Evolutionary conservation across 2,329 filamentous ascomycete genomes (phyloP).

Genomic region (Ophiostoma tasmaniense): DNA sequence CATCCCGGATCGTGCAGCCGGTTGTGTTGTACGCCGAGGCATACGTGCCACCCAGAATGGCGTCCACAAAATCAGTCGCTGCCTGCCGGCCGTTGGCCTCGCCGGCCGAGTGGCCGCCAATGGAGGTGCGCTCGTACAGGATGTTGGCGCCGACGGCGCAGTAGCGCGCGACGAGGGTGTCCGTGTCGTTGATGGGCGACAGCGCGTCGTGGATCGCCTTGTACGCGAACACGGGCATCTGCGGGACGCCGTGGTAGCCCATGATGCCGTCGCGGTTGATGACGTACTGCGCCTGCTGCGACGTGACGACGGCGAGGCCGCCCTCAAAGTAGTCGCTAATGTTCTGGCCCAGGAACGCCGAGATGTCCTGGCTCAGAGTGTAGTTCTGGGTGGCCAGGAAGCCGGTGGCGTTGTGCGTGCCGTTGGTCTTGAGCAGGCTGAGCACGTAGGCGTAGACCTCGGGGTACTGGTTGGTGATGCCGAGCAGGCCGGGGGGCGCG

Average conservation of each 20-base stretch:
- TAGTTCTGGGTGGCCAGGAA: slow-evolving; percentile 27
- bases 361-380: slow-evolving; percentile 26
- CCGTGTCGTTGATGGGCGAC: slow-evolving; percentile 33
- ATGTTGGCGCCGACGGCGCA: slow-evolving; percentile 36
- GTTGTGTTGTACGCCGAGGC: slow-evolving; percentile 10
- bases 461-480: slow-evolving; percentile 30
- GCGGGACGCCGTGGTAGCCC: slow-evolving; percentile 34
- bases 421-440: slow-evolving; percentile 24
- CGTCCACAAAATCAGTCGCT: slow-evolving; percentile 23
- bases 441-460: slow-evolving; percentile 25
- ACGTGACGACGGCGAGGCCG: slow-evolving; percentile 24
- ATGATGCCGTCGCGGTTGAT: slow-evolving; percentile 28
- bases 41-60: slow-evolving; percentile 19
- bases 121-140: slow-evolving; percentile 34
- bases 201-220: slow-evolving; percentile 39
- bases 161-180: slow-evolving; percentile 23
- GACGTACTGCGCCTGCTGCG: slow-evolving; percentile 20
- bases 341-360: slow-evolving; percentile 29
- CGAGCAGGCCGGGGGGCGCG: slow-evolving; percentile 30
- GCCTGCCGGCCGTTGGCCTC: slow-evolving; percentile 21
- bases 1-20: slow-evolving; percentile 16
- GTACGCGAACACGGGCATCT: slow-evolving; percentile 39
- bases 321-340: slow-evolving; percentile 35
- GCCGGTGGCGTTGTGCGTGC: slow-evolving; percentile 27
- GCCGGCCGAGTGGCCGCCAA: slow-evolving; percentile 34